Evolutionary conservation across 2,329 filamentous ascomycete species (phyloP).

Genomic region (Pochonia chlamydosporia): DNA sequence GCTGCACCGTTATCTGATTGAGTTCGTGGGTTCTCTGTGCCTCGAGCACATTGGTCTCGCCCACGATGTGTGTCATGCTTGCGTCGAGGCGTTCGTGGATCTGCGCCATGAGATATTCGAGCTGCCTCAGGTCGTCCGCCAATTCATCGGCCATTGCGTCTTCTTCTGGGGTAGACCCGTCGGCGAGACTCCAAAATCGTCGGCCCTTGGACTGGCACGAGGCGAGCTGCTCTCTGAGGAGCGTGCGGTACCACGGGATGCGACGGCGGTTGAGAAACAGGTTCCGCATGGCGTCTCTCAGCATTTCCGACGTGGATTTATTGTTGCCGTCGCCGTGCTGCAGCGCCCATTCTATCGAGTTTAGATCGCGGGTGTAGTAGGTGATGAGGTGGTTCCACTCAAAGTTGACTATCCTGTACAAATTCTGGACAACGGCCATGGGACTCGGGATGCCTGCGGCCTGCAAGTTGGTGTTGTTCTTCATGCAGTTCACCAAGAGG

Average conservation of each 20-base stretch:
- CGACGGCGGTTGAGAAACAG: slow-evolving; percentile 9
- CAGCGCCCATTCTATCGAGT: slow-evolving; percentile 10
- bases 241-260: slow-evolving; percentile 5
- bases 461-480: not conserved
- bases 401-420: slow-evolving; percentile 1
- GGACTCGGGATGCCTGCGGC: not conserved
- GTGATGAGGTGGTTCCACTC: slow-evolving; percentile 8
- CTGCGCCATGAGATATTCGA: slow-evolving; percentile 7
- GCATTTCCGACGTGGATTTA: not conserved
- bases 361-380: slow-evolving; percentile 10
- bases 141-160: not conserved
- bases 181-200: slow-evolving; percentile 5
- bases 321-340: slow-evolving; percentile 7
- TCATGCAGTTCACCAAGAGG: not conserved
- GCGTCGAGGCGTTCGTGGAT: slow-evolving; percentile 8
- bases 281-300: slow-evolving; percentile 8
- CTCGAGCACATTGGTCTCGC: slow-evolving; percentile 10
- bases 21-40: slow-evolving; percentile 7
- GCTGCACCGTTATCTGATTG: slow-evolving; percentile 1
- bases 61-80: slow-evolving; percentile 9
- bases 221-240: slow-evolving; percentile 2
- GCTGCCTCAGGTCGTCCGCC: not conserved
- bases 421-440: not conserved
- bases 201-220: slow-evolving; percentile 2
- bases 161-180: not conserved